phyloP scores from a whole-genome alignment of 2,329 filamentous ascomycete genomes.

The Eurotiales sp. region DNA sequence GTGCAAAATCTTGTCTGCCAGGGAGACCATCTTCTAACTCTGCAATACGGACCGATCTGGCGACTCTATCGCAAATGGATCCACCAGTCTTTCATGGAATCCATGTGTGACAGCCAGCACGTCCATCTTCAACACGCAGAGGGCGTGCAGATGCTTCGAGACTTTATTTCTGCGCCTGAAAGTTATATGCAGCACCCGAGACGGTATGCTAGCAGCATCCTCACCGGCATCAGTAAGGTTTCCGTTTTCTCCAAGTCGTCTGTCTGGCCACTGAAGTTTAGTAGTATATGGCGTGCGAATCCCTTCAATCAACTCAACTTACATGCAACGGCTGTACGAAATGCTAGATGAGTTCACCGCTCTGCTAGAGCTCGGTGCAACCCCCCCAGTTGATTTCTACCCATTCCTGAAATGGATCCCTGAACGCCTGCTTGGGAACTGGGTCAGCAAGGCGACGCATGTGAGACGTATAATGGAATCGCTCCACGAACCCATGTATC shows the following conservation, averaged over 20 bases:
- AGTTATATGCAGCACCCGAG: constrained; percentile 48
- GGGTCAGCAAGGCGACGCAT: constrained; percentile 32
- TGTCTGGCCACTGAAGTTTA: not conserved
- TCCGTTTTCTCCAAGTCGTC: not conserved
- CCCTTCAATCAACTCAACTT: constrained; percentile 26
- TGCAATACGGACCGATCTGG: constrained; percentile 47
- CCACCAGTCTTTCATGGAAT: constrained; percentile 46
- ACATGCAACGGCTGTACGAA: constrained; percentile 41
- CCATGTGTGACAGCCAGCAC: constrained; percentile 43
- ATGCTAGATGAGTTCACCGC: constrained; percentile 43
- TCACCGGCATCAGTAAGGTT: constrained; percentile 26
- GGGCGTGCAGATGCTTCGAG: constrained; percentile 45
- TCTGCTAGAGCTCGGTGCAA: constrained; percentile 31
- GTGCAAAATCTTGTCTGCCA: constrained; percentile 45
- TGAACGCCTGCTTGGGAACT: constrained; percentile 38
- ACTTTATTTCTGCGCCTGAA: constrained; percentile 40
- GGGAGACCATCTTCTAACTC: constrained; percentile 47
- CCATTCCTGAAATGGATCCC: constrained; percentile 44
- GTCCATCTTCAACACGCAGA: constrained; percentile 46
- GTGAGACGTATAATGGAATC: constrained; percentile 40
- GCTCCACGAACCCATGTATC: constrained; percentile 37
- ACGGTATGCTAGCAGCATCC: constrained; percentile 49
- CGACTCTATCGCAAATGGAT: constrained; percentile 43
- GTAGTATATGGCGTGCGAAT: constrained; percentile 36
- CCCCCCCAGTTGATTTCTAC: constrained; percentile 47